These are phyloP conservation scores for Samsoniella hepiali DNA, from an alignment of 2,329 filamentous ascomycete genomes.

Conservation along the genomic window DNA sequence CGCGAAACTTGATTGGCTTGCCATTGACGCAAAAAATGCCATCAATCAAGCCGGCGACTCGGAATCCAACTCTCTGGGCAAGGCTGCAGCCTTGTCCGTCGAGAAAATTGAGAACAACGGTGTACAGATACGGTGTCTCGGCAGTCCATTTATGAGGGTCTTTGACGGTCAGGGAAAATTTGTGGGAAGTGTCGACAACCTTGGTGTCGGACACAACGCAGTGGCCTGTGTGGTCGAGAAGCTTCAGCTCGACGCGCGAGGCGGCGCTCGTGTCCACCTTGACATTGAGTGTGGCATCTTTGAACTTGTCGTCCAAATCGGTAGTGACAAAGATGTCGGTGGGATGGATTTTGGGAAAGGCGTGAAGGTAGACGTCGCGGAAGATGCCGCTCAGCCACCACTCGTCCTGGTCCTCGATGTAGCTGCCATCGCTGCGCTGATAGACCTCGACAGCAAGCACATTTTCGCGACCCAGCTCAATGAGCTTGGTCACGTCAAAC, in stretches of 20 bases:
- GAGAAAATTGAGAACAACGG: conserved; percentile 38
- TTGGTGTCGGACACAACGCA: conserved; percentile 28
- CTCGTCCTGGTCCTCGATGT: conserved; percentile 69
- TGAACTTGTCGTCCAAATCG: conserved; percentile 51
- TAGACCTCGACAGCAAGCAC: conserved; percentile 65
- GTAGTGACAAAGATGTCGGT: conserved; percentile 57
- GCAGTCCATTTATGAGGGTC: conserved; percentile 65
- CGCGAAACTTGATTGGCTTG: conserved; percentile 60
- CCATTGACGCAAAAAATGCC: conserved; percentile 65
- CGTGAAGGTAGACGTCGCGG: conserved; percentile 63
- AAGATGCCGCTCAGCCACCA: conserved; percentile 70
- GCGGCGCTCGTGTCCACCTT: conserved; percentile 42
- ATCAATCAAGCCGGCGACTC: conserved; percentile 57
- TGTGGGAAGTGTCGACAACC: conserved; percentile 37
- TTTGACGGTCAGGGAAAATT: conserved; percentile 39
- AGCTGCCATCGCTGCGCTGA: conserved; percentile 68
- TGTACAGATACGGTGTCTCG: conserved; percentile 63
- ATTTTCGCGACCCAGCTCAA: conserved; percentile 48
- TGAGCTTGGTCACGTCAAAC: conserved; percentile 61
- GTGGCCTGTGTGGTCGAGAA: conserved; percentile 35
- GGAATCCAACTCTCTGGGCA: conserved; percentile 60
- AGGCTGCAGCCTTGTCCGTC: conserved; percentile 34
- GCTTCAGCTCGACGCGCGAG: conserved; percentile 31
- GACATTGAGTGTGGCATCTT: conserved; percentile 49
- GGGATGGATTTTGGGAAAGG: conserved; percentile 53